Conservation (phyloP, 169 alveolate genomes). For the Plasmodium vivax region DNA sequence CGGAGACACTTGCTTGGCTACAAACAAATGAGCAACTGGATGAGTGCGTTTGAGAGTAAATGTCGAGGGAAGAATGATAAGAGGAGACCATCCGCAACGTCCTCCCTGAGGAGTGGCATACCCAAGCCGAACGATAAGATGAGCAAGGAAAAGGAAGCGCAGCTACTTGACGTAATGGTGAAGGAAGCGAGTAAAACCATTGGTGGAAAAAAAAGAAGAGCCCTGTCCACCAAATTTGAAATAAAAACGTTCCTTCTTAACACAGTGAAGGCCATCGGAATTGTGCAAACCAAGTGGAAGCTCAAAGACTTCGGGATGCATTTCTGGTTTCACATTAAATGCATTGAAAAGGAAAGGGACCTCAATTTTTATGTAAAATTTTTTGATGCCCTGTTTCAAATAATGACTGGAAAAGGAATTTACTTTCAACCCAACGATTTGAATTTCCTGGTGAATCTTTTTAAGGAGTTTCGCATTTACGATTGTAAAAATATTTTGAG, state of each 20-base stretch:
- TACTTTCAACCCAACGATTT: conserved; percentile 32
- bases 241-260: conserved; percentile 32
- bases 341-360: conserved; percentile 41
- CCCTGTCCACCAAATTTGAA: conserved; percentile 25
- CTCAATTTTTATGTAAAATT: conserved; percentile 19
- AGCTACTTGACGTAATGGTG: not conserved
- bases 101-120: not conserved
- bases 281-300: conserved; percentile 41
- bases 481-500: conserved; percentile 62
- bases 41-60: not conserved
- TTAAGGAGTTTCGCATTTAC: conserved; percentile 41
- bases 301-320: conserved; percentile 17
- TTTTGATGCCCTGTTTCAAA: conserved; percentile 44
- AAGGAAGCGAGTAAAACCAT: not conserved
- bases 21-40: not conserved
- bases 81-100: not conserved
- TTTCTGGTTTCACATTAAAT: conserved; percentile 68
- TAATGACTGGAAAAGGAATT: conserved; percentile 62
- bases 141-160: not conserved
- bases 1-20: not conserved
- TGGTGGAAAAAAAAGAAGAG: not conserved
- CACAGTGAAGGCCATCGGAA: conserved; percentile 58
- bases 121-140: not conserved
- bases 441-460: conserved; percentile 13
- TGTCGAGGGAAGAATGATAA: not conserved